A percentile compares a stretch with the other conserved stretches of the same genome.
phyloP scores from a whole-genome alignment of 768 basidiomycete species.

The Phaeolepiota aurea region DNA sequence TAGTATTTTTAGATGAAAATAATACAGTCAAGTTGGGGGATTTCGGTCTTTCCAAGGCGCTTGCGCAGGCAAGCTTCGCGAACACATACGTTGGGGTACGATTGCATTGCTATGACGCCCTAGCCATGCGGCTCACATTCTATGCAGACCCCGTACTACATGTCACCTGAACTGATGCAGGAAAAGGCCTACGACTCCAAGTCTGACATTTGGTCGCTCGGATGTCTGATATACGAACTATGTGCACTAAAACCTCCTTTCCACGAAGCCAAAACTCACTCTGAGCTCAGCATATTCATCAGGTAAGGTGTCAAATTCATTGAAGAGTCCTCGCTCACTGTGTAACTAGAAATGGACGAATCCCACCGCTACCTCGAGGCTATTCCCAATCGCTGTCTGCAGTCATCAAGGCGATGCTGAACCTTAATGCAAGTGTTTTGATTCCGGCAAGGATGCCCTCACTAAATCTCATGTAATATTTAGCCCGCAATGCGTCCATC shows the following conservation, averaged over 20 bases:
- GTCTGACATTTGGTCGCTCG: conserved; percentile 97
- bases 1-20: conserved; percentile 84
- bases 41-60: conserved; percentile 92
- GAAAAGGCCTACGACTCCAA: conserved; percentile 97
- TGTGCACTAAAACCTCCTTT: conserved; percentile 93
- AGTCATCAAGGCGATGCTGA: conserved; percentile 85
- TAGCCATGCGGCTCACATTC: not conserved
- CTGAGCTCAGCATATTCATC: conserved; percentile 76
- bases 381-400: conserved; percentile 66
- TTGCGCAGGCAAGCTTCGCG: conserved; percentile 82
- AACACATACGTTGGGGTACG: conserved; percentile 95
- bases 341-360: conserved; percentile 64
- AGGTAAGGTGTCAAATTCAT: conserved; percentile 46
- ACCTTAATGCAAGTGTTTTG: conserved; percentile 54
- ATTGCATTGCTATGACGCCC: conserved; percentile 3
- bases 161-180: conserved; percentile 98
- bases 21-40: conserved; percentile 94
- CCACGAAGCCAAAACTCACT: conserved; percentile 86
- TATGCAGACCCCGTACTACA: conserved; percentile 91
- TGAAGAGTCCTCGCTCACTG: not conserved
- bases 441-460: not conserved
- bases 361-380: conserved; percentile 80
- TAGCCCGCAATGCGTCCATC: conserved; percentile 86
- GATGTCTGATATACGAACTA: conserved; percentile 93
- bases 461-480: conserved; percentile 3